Percentiles rank a stretch among this genome's conserved stretches.
phyloP scores from a whole-genome alignment of 2,329 filamentous ascomycete genomes.

The Sclerotinia sclerotiorum region DNA sequence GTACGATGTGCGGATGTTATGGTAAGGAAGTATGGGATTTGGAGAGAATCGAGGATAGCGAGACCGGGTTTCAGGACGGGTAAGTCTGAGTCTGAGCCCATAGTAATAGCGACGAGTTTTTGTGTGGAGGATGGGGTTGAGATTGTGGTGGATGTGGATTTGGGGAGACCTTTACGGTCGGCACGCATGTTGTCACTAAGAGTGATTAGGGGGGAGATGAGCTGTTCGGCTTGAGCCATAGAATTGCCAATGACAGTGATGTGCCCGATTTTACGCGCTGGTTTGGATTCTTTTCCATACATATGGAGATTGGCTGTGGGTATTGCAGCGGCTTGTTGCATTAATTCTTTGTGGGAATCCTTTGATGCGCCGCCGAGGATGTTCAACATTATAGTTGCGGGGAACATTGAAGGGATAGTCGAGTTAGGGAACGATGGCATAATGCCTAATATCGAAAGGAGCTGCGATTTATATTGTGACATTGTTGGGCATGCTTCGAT shows the following conservation, averaged over 20 bases:
- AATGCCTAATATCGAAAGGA: constrained; percentile 74
- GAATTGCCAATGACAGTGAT: constrained; percentile 74
- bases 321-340: constrained; percentile 55
- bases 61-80: constrained; percentile 71
- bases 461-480: constrained; percentile 84
- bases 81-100: constrained; percentile 74
- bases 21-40: constrained; percentile 69
- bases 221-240: constrained; percentile 65
- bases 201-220: constrained; percentile 69
- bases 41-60: constrained; percentile 50
- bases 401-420: constrained; percentile 43
- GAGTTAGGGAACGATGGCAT: constrained; percentile 37
- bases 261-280: constrained; percentile 92
- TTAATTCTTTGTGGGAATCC: constrained; percentile 60
- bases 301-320: constrained; percentile 71
- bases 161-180: constrained; percentile 48
- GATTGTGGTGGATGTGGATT: constrained; percentile 43
- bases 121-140: constrained; percentile 26
- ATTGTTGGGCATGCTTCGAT: constrained; percentile 85
- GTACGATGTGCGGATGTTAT: constrained; percentile 83
- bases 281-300: constrained; percentile 87
- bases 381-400: constrained; percentile 72
- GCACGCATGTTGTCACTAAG: constrained; percentile 59
- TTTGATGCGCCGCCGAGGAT: constrained; percentile 68
- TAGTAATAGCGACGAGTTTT: constrained; percentile 73